A percentile compares a stretch with the other conserved stretches of the same genome.
Evolutionary conservation across 768 basidiomycete species (phyloP).

Genomic region (Termitomyces sp.): DNA sequence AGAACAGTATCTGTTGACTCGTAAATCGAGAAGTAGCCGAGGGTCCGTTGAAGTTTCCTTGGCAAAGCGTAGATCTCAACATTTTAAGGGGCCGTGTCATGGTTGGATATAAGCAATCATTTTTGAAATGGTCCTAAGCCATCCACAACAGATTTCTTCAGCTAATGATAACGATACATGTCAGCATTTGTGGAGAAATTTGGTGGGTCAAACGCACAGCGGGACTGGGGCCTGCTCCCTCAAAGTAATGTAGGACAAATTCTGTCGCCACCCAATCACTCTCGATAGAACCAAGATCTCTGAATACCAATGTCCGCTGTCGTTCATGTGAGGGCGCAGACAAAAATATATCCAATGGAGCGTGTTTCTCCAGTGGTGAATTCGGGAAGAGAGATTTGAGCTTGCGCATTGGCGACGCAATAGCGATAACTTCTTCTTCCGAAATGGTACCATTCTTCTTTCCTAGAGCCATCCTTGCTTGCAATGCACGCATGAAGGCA

Average conservation of each 20-base stretch:
- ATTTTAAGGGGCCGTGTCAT: background rate
- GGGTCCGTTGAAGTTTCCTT: background rate
- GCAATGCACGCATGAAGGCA: conserved; percentile 73
- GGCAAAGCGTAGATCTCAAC: no score
- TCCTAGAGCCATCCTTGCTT: conserved; percentile 48
- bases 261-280: conserved; percentile 72
- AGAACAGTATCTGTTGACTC: background rate
- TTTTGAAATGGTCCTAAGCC: conserved; percentile 27
- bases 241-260: conserved; percentile 71
- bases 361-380: conserved; percentile 58
- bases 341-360: conserved; percentile 64
- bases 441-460: conserved; percentile 48
- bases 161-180: conserved; percentile 21
- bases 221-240: conserved; percentile 64
- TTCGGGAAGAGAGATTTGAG: conserved; percentile 76
- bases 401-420: conserved; percentile 60
- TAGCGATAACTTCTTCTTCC: conserved; percentile 49
- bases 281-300: conserved; percentile 69
- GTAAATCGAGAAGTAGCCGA: no score
- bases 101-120: background rate
- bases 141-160: conserved; percentile 45
- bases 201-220: conserved; percentile 39
- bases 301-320: conserved; percentile 54
- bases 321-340: conserved; percentile 47
- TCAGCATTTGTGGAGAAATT: background rate